A percentile compares a stretch with the other conserved stretches of the same genome.
Conservation (phyloP, 306 rosid genomes). For the Sicyos baderoa region DNA sequence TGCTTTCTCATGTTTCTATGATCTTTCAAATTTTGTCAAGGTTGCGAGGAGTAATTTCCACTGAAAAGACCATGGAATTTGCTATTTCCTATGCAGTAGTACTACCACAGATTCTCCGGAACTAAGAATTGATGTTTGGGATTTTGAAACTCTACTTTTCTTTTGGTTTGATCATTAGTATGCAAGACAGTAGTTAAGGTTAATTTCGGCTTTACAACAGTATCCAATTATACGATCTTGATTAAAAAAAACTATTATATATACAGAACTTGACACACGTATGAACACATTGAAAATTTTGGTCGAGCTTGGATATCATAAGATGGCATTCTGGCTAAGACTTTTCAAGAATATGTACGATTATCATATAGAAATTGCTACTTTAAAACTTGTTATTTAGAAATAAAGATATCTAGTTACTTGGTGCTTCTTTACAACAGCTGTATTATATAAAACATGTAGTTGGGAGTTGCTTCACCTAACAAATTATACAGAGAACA, state of each 20-base stretch:
- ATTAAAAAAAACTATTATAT: not conserved
- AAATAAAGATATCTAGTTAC: not conserved
- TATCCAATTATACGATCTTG: not conserved
- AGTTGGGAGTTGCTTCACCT: not conserved
- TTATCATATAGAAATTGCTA: not conserved
- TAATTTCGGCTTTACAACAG: not conserved
- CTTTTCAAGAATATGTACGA: not conserved
- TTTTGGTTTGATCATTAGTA: not conserved
- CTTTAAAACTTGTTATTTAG: not conserved
- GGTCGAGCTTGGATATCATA: not conserved
- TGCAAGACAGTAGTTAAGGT: not conserved
- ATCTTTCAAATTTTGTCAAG: constrained; percentile 4
- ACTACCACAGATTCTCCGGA: not conserved
- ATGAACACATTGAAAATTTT: not conserved
- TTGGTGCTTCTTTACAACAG: not conserved
- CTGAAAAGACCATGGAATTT: not conserved
- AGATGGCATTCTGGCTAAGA: not conserved
- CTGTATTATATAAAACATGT: not conserved
- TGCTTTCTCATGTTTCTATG: constrained; percentile 15
- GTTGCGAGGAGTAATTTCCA: not conserved
- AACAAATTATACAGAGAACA: not conserved
- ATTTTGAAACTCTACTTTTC: not conserved
- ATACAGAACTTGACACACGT: not conserved
- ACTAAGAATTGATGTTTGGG: not conserved
- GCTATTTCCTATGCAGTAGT: not conserved